phyloP scores from a whole-genome alignment of 108 stramenopile species.

The Mediolabrus comicus region DNA sequence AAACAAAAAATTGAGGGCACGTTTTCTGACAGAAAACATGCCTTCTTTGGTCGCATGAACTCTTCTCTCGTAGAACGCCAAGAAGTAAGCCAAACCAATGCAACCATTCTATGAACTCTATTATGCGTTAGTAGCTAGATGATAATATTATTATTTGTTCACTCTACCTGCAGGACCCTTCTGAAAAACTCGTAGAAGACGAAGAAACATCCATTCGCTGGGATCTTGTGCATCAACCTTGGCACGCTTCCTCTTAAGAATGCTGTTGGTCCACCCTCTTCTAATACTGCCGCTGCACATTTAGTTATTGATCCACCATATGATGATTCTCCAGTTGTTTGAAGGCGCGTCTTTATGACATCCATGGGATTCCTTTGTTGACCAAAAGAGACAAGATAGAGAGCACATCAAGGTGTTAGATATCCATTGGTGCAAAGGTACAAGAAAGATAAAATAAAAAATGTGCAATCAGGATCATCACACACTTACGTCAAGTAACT shows the following conservation, averaged over 20 bases:
- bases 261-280: conserved; percentile 75
- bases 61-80: too few relatives aligned
- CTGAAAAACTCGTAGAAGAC: conserved; percentile 94
- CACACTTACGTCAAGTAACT: conserved; percentile 82
- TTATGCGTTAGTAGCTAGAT: too few relatives aligned
- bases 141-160: background rate
- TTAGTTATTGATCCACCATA: conserved; percentile 68
- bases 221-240: conserved; percentile 92
- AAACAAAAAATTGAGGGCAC: too few relatives aligned
- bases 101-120: too few relatives aligned
- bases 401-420: too few relatives aligned
- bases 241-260: conserved; percentile 90
- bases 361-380: conserved; percentile 96
- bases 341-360: conserved; percentile 92
- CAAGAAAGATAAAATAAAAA: too few relatives aligned
- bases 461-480: too few relatives aligned
- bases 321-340: conserved; percentile 56
- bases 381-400: too few relatives aligned
- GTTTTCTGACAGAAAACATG: too few relatives aligned
- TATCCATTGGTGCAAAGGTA: too few relatives aligned
- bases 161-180: conserved; percentile 62
- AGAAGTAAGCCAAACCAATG: too few relatives aligned
- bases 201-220: conserved; percentile 95
- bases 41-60: too few relatives aligned
- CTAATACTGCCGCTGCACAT: conserved; percentile 52